Percentiles rank a stretch among this genome's conserved stretches.
phyloP scores from a whole-genome alignment of 2,329 filamentous ascomycete species.

The Dactylellina leptospora region DNA sequence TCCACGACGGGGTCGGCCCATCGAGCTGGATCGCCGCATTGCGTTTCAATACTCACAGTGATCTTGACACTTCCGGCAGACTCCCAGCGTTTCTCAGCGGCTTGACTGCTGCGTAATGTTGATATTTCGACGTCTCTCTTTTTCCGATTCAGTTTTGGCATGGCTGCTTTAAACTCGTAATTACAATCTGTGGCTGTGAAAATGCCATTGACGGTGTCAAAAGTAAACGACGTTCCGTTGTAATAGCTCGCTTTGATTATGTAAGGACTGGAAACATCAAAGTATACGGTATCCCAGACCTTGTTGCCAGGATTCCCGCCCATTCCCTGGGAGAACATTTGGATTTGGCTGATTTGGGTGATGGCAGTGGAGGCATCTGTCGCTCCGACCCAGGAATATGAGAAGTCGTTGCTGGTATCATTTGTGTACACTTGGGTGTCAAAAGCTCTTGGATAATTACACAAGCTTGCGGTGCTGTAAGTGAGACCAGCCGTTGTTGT shows the following conservation, averaged over 20 bases:
- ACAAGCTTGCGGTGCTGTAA: not conserved
- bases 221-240: slow-evolving; percentile 7
- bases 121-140: not conserved
- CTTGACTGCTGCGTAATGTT: not conserved
- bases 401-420: not conserved
- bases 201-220: slow-evolving; percentile 13
- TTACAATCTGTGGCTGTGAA: slow-evolving; percentile 9
- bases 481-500: not conserved
- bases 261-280: slow-evolving; percentile 3
- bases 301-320: not conserved
- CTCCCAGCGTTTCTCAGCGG: not conserved
- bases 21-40: slow-evolving; percentile 9
- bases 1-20: not conserved
- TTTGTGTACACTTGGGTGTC: slow-evolving; percentile 15
- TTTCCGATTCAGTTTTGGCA: not conserved
- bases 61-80: slow-evolving; percentile 16
- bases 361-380: slow-evolving; percentile 4
- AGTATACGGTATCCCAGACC: slow-evolving; percentile 5
- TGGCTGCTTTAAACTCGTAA: not conserved
- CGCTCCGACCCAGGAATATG: slow-evolving; percentile 9
- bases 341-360: slow-evolving; percentile 7
- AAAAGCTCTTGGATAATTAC: not conserved
- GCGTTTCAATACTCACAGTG: slow-evolving; percentile 6
- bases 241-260: slow-evolving; percentile 14
- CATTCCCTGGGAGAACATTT: slow-evolving; percentile 1